phyloP scores from a whole-genome alignment of 768 basidiomycete genomes.

The Collybiopsis luxurians region DNA sequence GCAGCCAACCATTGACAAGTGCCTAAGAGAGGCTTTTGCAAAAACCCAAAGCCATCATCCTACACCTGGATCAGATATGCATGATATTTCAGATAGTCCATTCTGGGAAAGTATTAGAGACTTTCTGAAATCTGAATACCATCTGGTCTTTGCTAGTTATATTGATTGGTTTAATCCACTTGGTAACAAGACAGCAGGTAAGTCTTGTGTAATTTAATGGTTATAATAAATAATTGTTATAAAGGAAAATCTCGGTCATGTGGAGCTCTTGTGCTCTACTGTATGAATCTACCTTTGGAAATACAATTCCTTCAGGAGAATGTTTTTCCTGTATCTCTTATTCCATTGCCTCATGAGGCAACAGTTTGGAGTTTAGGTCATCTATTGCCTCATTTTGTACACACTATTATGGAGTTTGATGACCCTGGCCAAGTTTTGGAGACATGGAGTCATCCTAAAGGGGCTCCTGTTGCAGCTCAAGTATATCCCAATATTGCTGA shows the following conservation, averaged over 20 bases:
- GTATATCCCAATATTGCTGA: constrained; percentile 23
- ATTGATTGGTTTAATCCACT: constrained; percentile 2
- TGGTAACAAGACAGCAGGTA: neutral
- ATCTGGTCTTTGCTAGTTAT: neutral
- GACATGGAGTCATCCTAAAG: constrained; percentile 12
- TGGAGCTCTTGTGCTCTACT: neutral
- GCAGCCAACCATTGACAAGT: constrained; percentile 16
- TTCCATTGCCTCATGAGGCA: constrained; percentile 21
- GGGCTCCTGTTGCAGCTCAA: constrained; percentile 13
- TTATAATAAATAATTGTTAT: too few relatives aligned
- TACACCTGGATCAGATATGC: constrained; percentile 12
- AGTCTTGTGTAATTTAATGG: too few relatives aligned
- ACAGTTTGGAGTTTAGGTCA: constrained; percentile 14
- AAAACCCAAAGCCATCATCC: constrained; percentile 1
- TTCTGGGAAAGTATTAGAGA: constrained; percentile 17
- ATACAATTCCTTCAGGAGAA: neutral
- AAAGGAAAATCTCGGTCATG: neutral
- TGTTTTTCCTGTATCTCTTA: neutral
- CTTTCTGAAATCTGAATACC: constrained; percentile 13
- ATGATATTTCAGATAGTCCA: constrained; percentile 23
- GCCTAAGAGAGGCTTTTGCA: constrained; percentile 13
- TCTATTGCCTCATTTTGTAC: constrained; percentile 15
- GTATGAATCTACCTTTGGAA: neutral
- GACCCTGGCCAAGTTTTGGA: constrained; percentile 9
- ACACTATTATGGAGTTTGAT: constrained; percentile 11